Base-by-base conservation (phyloP, 805 yeast species). In the Peterozyma xylosa region DNA sequence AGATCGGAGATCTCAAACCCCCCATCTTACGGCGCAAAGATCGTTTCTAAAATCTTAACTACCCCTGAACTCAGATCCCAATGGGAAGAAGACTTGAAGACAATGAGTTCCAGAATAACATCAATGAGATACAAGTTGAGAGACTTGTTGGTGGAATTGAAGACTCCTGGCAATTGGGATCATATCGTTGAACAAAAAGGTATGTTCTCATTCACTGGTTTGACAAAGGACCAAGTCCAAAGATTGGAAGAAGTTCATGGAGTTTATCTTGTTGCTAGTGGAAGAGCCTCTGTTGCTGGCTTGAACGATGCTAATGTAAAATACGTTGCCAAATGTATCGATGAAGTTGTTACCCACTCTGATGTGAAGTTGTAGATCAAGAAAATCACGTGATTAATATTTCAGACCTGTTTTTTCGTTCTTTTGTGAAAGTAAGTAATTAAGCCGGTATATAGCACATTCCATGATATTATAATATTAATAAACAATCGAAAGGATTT, bases 131-230 rank as follows among this genome's bases (percentile, higher is more conserved):
- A 67, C 44, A 64, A 74, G 48, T 72, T 91, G 58, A 77, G 76
- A 62, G 73, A 76, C 43, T 71, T 76, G 49, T 74, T 88, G 55
- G 40, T 80, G 70, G 68, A 58, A 45, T 50, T 70, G 65, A 48
- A 78, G 70, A 58, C 68, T 79, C 59, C 71, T 66, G 58, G 82
- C 53, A 71, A 78, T 62, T 91, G 98, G 98, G 83, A 82, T 43
- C 96, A 86, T 59, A 73, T 91, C 55, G 70, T 85, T 45, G 75
- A 81, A 58, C 98, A 91, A 66, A 84, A 91, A 61, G 99, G 99
- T 55, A 91, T 91, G 98, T 91, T 91, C 67, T 86, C 91, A 56
- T 91, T 76, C 71, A 90, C 97, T 33, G 96, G 96, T 7, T 73
- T 91, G 21, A 37, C 35, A 16, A 13, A 30, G 3, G 39, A 38